Evolutionary conservation across 208 protist genomes (phyloP).

Genomic region (Crithidia bombi): DNA sequence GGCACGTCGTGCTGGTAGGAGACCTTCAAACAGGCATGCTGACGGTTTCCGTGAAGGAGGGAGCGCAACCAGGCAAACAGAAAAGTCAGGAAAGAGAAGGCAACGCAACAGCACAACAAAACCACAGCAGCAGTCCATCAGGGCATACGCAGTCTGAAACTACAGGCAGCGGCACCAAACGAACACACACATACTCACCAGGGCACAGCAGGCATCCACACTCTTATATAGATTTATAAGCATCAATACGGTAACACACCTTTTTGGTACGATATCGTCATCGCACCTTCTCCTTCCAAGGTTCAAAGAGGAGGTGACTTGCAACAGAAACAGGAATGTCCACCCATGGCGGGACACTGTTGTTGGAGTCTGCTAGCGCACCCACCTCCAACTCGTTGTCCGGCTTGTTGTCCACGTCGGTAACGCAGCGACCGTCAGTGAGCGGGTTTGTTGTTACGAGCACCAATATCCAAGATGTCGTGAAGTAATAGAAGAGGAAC

Average conservation of each 20-base stretch:
- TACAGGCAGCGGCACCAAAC: neutral
- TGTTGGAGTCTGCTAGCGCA: constrained; percentile 48
- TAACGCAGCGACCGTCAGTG: constrained; percentile 70
- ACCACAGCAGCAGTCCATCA: neutral
- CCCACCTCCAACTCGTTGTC: constrained; percentile 58
- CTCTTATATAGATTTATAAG: no score
- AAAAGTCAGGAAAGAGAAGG: neutral
- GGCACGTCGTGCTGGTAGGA: no score
- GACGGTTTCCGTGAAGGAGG: no score
- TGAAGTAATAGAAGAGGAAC: constrained; percentile 77
- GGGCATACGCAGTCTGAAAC: neutral
- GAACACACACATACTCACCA: neutral
- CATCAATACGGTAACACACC: neutral
- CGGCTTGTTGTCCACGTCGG: constrained; percentile 67
- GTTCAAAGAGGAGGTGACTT: constrained; percentile 82
- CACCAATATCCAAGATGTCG: constrained; percentile 58
- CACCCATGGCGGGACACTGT: constrained; percentile 74
- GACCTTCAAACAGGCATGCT: no score
- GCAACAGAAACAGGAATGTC: constrained; percentile 86
- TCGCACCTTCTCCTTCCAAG: constrained; percentile 64
- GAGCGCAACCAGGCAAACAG: no score
- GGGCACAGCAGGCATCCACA: neutral
- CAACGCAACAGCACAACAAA: neutral
- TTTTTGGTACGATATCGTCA: neutral
- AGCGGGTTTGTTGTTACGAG: constrained; percentile 81